Conservation (phyloP, 257 asterid species). For the Solanum bulbocastanum region DNA sequence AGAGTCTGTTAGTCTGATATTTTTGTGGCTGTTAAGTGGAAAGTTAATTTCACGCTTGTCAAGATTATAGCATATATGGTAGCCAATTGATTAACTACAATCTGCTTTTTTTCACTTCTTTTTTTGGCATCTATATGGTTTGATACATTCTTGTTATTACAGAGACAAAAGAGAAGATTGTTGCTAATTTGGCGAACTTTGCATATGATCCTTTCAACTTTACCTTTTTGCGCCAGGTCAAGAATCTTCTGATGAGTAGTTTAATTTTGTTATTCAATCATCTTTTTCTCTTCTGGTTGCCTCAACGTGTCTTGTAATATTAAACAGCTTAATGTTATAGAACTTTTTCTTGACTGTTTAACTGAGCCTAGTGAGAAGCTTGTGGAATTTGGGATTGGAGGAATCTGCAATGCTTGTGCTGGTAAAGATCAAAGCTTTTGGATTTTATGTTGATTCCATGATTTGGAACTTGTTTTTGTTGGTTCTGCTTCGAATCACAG, state of each 20-base stretch:
- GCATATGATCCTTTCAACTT: conserved; percentile 94
- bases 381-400: conserved; percentile 86
- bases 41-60: neutral
- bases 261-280: neutral
- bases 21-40: neutral
- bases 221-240: conserved; percentile 77
- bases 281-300: neutral
- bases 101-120: neutral
- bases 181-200: conserved; percentile 79
- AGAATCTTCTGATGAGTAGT: neutral
- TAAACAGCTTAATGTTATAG: conserved; percentile 79
- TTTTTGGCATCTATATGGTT: neutral
- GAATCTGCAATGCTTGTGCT: conserved; percentile 79
- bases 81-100: neutral
- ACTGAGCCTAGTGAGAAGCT: conserved; percentile 87
- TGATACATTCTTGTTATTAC: conserved; percentile 16
- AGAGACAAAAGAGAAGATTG: conserved; percentile 82
- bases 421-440: conserved; percentile 26
- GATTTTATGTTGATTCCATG: neutral
- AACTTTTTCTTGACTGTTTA: conserved; percentile 86
- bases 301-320: neutral
- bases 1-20: neutral
- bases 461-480: neutral
- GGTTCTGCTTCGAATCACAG: neutral
- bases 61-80: neutral